Evolutionary conservation across 257 asterid genomes (phyloP), one percentile per base, ranked within the genome.

Genomic region (Gynochthodes officinalis): DNA sequence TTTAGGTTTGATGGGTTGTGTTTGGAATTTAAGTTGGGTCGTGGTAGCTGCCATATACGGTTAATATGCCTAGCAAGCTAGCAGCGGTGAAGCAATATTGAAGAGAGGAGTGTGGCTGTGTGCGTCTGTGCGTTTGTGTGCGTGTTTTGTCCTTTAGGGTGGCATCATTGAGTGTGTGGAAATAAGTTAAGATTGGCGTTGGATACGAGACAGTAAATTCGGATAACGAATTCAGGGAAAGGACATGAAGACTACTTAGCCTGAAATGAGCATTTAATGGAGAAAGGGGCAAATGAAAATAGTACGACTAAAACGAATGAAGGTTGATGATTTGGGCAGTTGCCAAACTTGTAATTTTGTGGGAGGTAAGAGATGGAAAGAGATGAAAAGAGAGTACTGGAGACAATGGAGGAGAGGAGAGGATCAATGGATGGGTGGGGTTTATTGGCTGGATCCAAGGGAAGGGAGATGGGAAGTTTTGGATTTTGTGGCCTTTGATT

Each of bases 11-110:
- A 83, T 60, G 75, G 84, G 82, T 44, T 86, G 86, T 71, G 80
- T 78, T 75, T 79, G 89, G 82, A 82, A 82, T 49, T 86, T 87
- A 81, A 87, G 86, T 59, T 81, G 86, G 60, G 90, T 40, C 28
- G 89, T 77, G 11, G 88, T 76, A 52, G 88, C 84, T 75, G 95
- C 96, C 95, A 90, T 90, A 60, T 53, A 65, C 33, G 28, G 11
- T 4, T 4, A 46, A 46, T 46, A n/a, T n/a, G n/a, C n/a, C n/a
- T n/a, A n/a, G n/a, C n/a, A n/a, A n/a, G 50, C 15, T 15, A 4
- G 50, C 1, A 15, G 5, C 13, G 50, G 12, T 5, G 12, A 13
- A 13, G 50, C 16, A 46, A 46, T 15, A 46, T 6, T 7, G 50
- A 13, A 46, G 16, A 46, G 13, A 4, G 14, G 21, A 50, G 71